Evolutionary conservation across 2,329 filamentous ascomycete genomes (phyloP), one percentile per base, ranked within the genome.

Genomic region (Microdochium paspali): DNA sequence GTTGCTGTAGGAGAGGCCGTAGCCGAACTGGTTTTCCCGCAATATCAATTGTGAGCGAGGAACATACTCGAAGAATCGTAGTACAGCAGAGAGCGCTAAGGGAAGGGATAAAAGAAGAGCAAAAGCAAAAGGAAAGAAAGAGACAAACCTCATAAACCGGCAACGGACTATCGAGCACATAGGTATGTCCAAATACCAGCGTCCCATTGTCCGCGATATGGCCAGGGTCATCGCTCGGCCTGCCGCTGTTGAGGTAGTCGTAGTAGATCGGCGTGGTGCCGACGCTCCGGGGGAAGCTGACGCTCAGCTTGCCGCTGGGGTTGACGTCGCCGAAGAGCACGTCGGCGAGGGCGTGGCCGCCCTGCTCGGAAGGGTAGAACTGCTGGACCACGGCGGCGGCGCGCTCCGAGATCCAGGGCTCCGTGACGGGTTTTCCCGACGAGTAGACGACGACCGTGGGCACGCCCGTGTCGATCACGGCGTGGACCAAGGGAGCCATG

Each of bases 351-450:
- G 82, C 82, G 49, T 80, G 68, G 0, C 83, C 82, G 23, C 82
- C 82, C 65, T 86, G 70, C 56, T 87, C 82, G 0, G 80, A 82
- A 6, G 82, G 82, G 56, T 88, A 89, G 65, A 88, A 88, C 61
- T 87, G 84, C 58, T 88, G 84, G 0, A 88, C 67, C 0, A 89
- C 72, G 0, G 82, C 83, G 0, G 79, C 70, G 0, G 84, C 81
- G 24, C 73, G 71, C 26, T 76, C 70, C 0, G 80, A 80, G 58
- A 88, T 83, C 85, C 84, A 88, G 4, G 80, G 73, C 61, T 87
- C 84, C 0, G 83, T 85, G 49, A 89, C 67, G 3, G 85, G 85
- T 59, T 87, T 89, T 43, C 85, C 85, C 10, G 77, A 82, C 52
- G 75, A 79, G 64, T 79, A 82, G 12, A 87, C 79, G 4, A 87